These are phyloP conservation scores for Picea abies DNA, from an alignment of 83 land plant species.

Conservation along the genomic window DNA sequence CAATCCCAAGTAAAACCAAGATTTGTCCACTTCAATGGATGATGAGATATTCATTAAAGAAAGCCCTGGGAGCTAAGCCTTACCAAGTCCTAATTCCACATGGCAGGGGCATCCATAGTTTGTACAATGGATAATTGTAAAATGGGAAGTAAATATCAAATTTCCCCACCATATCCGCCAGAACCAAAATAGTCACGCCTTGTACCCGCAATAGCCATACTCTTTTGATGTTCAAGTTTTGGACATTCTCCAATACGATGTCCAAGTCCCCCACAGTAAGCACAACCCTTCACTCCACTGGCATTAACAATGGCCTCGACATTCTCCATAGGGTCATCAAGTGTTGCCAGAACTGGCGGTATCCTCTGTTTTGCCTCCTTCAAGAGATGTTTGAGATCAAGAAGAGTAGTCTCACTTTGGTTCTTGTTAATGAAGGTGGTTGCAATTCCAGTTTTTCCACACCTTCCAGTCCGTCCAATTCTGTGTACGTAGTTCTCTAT, in stretches of 20 bases:
- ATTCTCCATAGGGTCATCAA: constrained; percentile 94
- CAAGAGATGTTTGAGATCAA: constrained; percentile 90
- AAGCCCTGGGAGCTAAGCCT: too few relatives aligned
- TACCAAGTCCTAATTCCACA: too few relatives aligned
- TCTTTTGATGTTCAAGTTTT: constrained; percentile 93
- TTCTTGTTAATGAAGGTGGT: constrained; percentile 96
- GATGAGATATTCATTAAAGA: too few relatives aligned
- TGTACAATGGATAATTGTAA: neutral
- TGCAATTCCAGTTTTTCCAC: constrained; percentile 97
- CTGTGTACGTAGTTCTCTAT: constrained; percentile 98
- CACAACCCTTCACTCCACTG: constrained; percentile 94
- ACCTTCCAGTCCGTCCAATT: constrained; percentile 95
- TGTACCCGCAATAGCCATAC: constrained; percentile 88
- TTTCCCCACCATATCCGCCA: constrained; percentile 95
- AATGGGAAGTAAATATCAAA: constrained; percentile 29
- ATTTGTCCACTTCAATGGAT: too few relatives aligned
- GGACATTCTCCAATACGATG: constrained; percentile 91
- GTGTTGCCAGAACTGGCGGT: constrained; percentile 88
- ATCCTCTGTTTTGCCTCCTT: constrained; percentile 97
- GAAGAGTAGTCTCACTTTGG: constrained; percentile 92
- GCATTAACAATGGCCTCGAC: constrained; percentile 81
- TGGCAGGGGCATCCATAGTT: neutral
- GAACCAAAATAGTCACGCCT: constrained; percentile 94
- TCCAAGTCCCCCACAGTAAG: constrained; percentile 95
- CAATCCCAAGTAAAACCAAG: too few relatives aligned